Conservation (phyloP, 306 rosid genomes). For the Cicer yamashitae region DNA sequence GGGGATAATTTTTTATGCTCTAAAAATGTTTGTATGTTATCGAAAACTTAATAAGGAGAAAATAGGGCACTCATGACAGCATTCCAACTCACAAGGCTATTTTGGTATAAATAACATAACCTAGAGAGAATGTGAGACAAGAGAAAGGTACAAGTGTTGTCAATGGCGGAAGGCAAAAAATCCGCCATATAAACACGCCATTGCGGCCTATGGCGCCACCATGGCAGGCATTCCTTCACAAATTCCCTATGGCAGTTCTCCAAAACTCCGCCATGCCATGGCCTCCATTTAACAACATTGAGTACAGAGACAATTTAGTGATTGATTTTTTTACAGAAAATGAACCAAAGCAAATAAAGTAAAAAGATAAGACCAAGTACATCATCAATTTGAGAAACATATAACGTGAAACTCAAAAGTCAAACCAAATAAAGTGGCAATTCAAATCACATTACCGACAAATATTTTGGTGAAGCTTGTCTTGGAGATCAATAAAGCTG, state of each 20-base stretch:
- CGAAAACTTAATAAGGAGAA: background rate
- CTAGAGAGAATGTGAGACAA: background rate
- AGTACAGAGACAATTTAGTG: background rate
- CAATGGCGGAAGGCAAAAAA: too few species aligned
- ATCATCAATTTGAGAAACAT: slow-evolving; percentile 14
- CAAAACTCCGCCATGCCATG: too few species aligned
- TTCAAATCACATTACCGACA: slow-evolving; percentile 70
- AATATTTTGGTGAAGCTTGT: slow-evolving; percentile 94
- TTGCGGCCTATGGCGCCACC: too few species aligned
- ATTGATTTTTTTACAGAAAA: background rate
- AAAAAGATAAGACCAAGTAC: background rate
- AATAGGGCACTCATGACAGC: slow-evolving; percentile 8
- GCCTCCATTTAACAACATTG: too few species aligned
- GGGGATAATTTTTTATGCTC: slow-evolving; percentile 11
- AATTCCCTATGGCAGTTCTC: too few species aligned
- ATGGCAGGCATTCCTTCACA: too few species aligned
- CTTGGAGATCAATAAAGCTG: slow-evolving; percentile 97
- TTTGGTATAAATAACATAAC: slow-evolving; percentile 2
- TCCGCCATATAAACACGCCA: too few species aligned
- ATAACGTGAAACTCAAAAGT: slow-evolving; percentile 16
- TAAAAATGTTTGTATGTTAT: background rate
- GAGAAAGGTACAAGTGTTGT: background rate
- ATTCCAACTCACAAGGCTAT: background rate
- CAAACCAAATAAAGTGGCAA: slow-evolving; percentile 10
- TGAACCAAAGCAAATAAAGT: background rate